These are phyloP conservation scores for Ophiostoma populinum DNA, from an alignment of 2,329 filamentous ascomycete genomes.

Conservation along the genomic window DNA sequence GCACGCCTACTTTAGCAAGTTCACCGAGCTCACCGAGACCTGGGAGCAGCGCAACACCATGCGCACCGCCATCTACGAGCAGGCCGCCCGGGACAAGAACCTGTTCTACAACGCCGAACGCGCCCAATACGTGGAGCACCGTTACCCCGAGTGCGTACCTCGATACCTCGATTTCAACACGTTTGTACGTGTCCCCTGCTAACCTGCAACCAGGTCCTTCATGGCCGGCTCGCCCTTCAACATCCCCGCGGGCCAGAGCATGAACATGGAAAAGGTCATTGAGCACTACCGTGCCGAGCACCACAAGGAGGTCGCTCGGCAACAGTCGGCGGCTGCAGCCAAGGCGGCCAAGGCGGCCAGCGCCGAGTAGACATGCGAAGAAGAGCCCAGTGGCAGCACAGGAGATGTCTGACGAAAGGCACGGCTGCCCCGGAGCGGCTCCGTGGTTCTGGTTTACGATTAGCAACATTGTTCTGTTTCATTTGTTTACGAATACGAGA, in stretches of 20 bases:
- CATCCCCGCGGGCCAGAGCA: slow-evolving; percentile 35
- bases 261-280: slow-evolving; percentile 37
- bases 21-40: slow-evolving; percentile 28
- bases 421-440: too few species aligned
- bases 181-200: not conserved
- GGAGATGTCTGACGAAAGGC: too few species aligned
- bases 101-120: slow-evolving; percentile 30
- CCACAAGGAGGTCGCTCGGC: slow-evolving; percentile 36
- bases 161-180: not conserved
- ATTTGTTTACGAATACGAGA: too few species aligned
- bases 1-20: slow-evolving; percentile 27
- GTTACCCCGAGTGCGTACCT: slow-evolving; percentile 37
- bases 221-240: slow-evolving; percentile 32
- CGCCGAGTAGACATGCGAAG: too few species aligned
- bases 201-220: slow-evolving; percentile 23
- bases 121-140: slow-evolving; percentile 32
- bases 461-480: too few species aligned
- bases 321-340: slow-evolving; percentile 20
- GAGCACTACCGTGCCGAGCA: slow-evolving; percentile 40
- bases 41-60: slow-evolving; percentile 36
- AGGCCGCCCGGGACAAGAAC: slow-evolving; percentile 40
- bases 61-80: slow-evolving; percentile 33
- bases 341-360: too few species aligned
- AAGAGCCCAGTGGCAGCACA: too few species aligned
- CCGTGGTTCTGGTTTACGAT: too few species aligned